A percentile compares a stretch with the other conserved stretches of the same genome.
phyloP scores from a whole-genome alignment of 1,284 basidiomycete genomes.

The Ceratobasidium sp. region DNA sequence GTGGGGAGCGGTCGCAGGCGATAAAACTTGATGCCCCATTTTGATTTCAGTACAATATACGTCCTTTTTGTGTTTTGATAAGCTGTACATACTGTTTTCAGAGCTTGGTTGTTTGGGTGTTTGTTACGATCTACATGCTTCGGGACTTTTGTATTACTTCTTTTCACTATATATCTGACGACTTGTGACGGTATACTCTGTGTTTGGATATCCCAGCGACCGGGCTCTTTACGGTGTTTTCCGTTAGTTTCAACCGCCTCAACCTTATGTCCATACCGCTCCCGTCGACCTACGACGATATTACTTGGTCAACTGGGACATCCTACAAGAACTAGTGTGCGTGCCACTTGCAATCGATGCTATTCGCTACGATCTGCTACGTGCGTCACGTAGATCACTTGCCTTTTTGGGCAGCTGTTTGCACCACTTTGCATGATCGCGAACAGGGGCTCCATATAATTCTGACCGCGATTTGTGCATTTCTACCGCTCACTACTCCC shows the following conservation, averaged over 20 bases:
- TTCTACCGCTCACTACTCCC: constrained; percentile 1
- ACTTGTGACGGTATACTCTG: neutral
- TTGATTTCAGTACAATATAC: neutral
- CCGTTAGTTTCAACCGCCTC: no score
- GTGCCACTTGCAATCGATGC: no score
- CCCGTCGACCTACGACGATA: no score
- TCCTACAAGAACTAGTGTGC: no score
- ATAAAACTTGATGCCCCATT: neutral
- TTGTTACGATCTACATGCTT: constrained; percentile 6
- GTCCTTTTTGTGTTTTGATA: constrained; percentile 5
- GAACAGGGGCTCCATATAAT: constrained; percentile 32
- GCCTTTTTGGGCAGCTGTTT: neutral
- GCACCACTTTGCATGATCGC: neutral
- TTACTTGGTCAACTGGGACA: no score
- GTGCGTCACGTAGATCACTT: neutral
- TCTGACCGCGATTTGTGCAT: neutral
- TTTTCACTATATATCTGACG: neutral
- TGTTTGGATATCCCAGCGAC: no score
- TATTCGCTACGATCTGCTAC: neutral
- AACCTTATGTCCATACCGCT: no score
- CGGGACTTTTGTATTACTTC: constrained; percentile 11
- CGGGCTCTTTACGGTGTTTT: no score
- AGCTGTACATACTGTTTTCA: neutral
- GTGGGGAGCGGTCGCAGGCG: neutral
- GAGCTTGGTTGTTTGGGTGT: constrained; percentile 3